phyloP scores from a whole-genome alignment of 441 rosid genomes.

The Metrosideros polymorpha region DNA sequence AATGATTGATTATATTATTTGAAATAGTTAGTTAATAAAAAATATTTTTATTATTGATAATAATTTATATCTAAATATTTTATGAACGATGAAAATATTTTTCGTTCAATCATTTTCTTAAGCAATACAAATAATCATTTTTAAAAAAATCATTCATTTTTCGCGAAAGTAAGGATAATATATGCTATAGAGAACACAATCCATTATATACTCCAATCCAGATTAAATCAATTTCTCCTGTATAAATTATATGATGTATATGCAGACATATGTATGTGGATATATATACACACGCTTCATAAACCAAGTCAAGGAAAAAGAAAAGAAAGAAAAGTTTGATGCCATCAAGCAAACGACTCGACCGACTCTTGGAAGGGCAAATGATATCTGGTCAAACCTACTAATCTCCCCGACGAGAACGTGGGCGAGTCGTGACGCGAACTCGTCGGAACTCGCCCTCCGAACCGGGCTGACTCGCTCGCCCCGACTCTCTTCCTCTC shows the following conservation, averaged over 20 bases:
- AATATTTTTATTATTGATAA: no score
- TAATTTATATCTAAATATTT: no score
- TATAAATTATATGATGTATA: neutral
- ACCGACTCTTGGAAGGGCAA: slow-evolving; percentile 4
- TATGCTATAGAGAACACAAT: neutral
- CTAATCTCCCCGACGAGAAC: slow-evolving; percentile 46
- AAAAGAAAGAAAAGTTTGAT: neutral
- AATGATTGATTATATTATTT: no score
- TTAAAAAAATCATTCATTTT: no score
- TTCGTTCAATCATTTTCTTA: no score
- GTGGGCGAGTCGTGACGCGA: slow-evolving; percentile 16
- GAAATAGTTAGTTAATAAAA: no score
- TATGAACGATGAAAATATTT: no score
- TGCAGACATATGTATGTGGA: no score
- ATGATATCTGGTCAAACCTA: slow-evolving; percentile 4
- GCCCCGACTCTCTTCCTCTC: slow-evolving; percentile 13
- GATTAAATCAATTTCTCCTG: neutral
- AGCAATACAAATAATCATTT: no score
- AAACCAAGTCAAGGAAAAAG: neutral
- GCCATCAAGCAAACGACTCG: neutral
- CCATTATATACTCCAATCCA: neutral
- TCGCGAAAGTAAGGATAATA: no score
- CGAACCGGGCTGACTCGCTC: slow-evolving; percentile 66
- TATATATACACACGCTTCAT: no score
- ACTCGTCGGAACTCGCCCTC: slow-evolving; percentile 24